Evolutionary conservation across 73 alveolate species (phyloP).

Genomic region (Symbiodinium pilosum): DNA sequence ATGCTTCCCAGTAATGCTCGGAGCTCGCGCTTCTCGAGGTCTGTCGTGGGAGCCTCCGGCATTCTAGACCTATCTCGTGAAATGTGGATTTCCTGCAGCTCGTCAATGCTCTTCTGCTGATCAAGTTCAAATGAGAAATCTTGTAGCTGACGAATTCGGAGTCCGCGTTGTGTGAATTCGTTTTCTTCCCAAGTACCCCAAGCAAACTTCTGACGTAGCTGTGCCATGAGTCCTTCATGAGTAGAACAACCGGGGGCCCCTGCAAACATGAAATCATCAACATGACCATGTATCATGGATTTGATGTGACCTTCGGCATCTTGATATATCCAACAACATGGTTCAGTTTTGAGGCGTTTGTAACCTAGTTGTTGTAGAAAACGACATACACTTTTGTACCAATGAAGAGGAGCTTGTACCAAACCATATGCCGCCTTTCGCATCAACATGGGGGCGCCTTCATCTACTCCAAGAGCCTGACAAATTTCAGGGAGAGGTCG

Average conservation of each 20-base stretch:
- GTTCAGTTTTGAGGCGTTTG: neutral
- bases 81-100: neutral
- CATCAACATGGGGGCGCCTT: neutral
- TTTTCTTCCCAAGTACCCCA: constrained; percentile 31
- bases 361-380: neutral
- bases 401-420: no score
- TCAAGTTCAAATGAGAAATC: neutral
- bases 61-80: neutral
- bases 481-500: neutral
- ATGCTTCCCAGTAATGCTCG: neutral
- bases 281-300: neutral
- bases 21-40: neutral
- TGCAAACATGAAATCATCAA: constrained; percentile 8
- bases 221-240: neutral
- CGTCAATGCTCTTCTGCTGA: neutral
- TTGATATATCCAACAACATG: constrained; percentile 9
- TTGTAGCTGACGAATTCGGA: neutral
- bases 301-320: no score
- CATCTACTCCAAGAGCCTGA: neutral
- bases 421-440: neutral
- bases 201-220: neutral
- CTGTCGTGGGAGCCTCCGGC: neutral
- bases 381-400: neutral
- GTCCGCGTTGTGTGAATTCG: neutral
- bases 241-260: neutral